A percentile compares a stretch with the other conserved stretches of the same genome.
phyloP scores from a whole-genome alignment of 164 flowering plant genomes.

The Platanus orientalis region DNA sequence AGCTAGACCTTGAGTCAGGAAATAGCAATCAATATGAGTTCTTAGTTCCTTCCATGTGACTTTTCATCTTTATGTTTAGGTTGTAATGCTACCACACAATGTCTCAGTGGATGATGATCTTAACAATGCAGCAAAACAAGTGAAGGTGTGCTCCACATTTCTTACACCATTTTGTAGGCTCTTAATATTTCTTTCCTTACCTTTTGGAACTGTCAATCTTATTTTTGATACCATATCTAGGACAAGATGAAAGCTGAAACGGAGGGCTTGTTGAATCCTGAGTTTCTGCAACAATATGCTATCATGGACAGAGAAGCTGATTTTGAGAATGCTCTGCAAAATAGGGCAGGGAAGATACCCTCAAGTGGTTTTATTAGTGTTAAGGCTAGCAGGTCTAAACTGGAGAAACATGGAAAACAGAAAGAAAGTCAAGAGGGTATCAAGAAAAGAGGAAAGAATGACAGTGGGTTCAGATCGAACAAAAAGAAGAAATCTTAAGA shows the following conservation, averaged over 20 bases:
- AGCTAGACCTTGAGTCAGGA: not conserved
- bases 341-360: conserved; percentile 45
- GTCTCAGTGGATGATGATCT: conserved; percentile 88
- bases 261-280: conserved; percentile 48
- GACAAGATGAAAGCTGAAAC: conserved; percentile 65
- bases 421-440: conserved; percentile 34
- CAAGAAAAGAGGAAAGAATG: conserved; percentile 48
- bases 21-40: not conserved
- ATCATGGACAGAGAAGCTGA: conserved; percentile 64
- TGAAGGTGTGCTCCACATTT: conserved; percentile 37
- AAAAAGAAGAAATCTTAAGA: conserved; percentile 49
- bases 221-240: conserved; percentile 27
- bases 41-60: not conserved
- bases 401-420: conserved; percentile 37
- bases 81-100: conserved; percentile 52
- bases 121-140: conserved; percentile 70
- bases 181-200: not conserved
- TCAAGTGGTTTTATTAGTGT: conserved; percentile 70
- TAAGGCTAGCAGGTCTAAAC: conserved; percentile 44
- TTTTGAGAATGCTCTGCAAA: conserved; percentile 64
- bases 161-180: not conserved
- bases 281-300: conserved; percentile 64
- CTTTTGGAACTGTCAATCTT: not conserved
- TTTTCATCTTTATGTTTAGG: conserved; percentile 32
- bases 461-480: conserved; percentile 39